Evolutionary conservation across 192 early-diverging fungal genomes (phyloP), one percentile per base, ranked within the genome.

Genomic region (Umbelopsis isabellina): DNA sequence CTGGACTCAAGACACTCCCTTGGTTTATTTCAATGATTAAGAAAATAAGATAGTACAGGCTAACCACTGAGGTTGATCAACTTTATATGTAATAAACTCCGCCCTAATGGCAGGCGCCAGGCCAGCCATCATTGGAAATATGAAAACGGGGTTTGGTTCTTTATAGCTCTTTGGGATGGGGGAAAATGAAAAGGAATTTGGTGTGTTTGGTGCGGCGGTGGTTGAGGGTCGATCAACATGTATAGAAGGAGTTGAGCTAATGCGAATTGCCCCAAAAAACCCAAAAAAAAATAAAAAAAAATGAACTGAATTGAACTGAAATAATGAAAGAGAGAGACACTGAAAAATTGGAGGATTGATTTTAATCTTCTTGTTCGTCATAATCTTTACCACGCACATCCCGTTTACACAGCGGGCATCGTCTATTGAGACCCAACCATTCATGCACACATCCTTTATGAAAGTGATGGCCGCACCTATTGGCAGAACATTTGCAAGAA

Each of bases 371-470:
- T 61, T 61, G 55, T 20, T 49, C 52, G 12, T 47, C 70, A 66
- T 49, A 48, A 23, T 75, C 72, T 35, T 81, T 80, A 35, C 81
- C 79, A 18, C 78, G 80, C 41, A 82, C 82, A 69, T 87, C 86
- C 30, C 80, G 81, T 52, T 91, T 90, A 74, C 93, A 95, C 35
- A 93, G 79, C 25, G 93, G 93, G 72, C 93, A 95, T 13, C 82
- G 78, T 69, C 81, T 81, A 75, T 93, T 92, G 46, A 92, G 77
- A 45, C 85, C 81, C 52, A 95, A 79, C 93, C 93, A 95, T 75
- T 91, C 91, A 70, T 91, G 88, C 1, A 93, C 92, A 76, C 93
- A 95, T 10, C 85, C 81, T 77, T 87, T 88, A 76, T 95, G 93
- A 75, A 95, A 92, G 68, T 93, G 91, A 81, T 95, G 93, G 9